Conservation (phyloP, 2,329 filamentous ascomycete genomes). For the Aspergillus calidoustus region DNA sequence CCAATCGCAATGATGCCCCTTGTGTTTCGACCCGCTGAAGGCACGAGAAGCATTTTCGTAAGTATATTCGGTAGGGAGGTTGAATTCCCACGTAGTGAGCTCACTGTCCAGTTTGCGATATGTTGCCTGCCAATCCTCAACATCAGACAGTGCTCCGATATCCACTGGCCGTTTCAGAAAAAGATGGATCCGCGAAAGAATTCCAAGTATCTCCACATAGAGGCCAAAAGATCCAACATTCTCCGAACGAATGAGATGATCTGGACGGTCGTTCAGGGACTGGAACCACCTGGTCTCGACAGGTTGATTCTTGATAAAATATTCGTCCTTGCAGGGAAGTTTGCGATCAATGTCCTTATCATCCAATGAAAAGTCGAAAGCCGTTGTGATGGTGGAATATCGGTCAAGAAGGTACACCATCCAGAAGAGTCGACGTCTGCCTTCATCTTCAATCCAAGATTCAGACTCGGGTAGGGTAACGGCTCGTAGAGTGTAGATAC, state of each 20-base stretch:
- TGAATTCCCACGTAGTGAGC: constrained; percentile 81
- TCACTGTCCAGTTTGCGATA: constrained; percentile 84
- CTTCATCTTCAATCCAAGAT: constrained; percentile 89
- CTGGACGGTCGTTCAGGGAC: constrained; percentile 57
- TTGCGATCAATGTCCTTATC: constrained; percentile 88
- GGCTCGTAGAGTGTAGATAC: constrained; percentile 85
- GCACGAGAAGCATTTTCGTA: constrained; percentile 73
- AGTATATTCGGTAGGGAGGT: constrained; percentile 79
- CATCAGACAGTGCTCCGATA: constrained; percentile 80
- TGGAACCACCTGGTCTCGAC: constrained; percentile 84
- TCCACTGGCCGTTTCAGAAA: constrained; percentile 90
- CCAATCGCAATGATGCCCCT: constrained; percentile 78
- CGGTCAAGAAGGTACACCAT: constrained; percentile 90
- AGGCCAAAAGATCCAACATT: constrained; percentile 87
- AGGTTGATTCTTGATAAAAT: constrained; percentile 80
- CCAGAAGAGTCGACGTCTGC: constrained; percentile 84
- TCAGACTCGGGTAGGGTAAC: constrained; percentile 82
- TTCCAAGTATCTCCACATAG: constrained; percentile 86
- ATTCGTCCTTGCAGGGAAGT: constrained; percentile 83
- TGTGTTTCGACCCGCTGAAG: constrained; percentile 68
- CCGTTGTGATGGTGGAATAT: constrained; percentile 87
- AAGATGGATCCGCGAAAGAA: constrained; percentile 83
- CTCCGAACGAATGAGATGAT: constrained; percentile 73
- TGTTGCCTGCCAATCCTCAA: constrained; percentile 85
- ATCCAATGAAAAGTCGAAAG: constrained; percentile 87